A percentile compares a stretch with the other conserved stretches of the same genome.
Evolutionary conservation across 805 yeast species (phyloP).

Genomic region (Cyberlindnera japonica): DNA sequence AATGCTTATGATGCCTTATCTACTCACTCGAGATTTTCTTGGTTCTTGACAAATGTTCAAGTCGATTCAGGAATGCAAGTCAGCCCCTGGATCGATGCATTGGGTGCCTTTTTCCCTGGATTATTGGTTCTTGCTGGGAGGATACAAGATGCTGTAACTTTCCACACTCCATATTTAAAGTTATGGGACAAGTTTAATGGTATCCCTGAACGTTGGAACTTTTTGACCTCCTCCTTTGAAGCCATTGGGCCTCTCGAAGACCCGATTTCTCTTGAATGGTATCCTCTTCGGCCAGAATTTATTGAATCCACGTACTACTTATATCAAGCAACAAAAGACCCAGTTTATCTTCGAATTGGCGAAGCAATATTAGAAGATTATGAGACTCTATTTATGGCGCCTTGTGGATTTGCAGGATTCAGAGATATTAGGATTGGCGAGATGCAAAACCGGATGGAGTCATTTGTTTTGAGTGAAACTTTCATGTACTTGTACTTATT

Average conservation of each 20-base stretch:
- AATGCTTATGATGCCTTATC: constrained; percentile 56
- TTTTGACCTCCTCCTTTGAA: constrained; percentile 13
- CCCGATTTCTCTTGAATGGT: constrained; percentile 73
- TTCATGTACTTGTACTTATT: constrained; percentile 76
- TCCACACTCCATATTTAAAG: constrained; percentile 63
- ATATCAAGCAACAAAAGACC: constrained; percentile 82
- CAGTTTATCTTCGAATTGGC: constrained; percentile 76
- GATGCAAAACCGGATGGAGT: constrained; percentile 81
- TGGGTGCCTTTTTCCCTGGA: constrained; percentile 89
- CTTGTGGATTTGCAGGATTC: constrained; percentile 80
- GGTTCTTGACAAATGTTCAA: constrained; percentile 57
- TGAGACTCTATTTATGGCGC: constrained; percentile 45
- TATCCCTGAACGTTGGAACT: constrained; percentile 87
- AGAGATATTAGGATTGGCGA: constrained; percentile 62
- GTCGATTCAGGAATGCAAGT: constrained; percentile 45
- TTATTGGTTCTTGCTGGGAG: constrained; percentile 77
- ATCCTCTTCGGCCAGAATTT: constrained; percentile 89
- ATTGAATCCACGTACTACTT: constrained; percentile 83
- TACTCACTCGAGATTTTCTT: constrained; percentile 46
- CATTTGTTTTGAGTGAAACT: constrained; percentile 85
- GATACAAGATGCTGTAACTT: constrained; percentile 54
- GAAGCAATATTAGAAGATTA: constrained; percentile 56
- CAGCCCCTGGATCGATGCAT: constrained; percentile 76
- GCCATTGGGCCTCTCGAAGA: constrained; percentile 21
- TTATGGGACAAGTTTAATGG: constrained; percentile 78